Evolutionary conservation across 1,284 basidiomycete species (phyloP), one percentile per base, ranked within the genome.

Genomic region (Trametes hirsuta): DNA sequence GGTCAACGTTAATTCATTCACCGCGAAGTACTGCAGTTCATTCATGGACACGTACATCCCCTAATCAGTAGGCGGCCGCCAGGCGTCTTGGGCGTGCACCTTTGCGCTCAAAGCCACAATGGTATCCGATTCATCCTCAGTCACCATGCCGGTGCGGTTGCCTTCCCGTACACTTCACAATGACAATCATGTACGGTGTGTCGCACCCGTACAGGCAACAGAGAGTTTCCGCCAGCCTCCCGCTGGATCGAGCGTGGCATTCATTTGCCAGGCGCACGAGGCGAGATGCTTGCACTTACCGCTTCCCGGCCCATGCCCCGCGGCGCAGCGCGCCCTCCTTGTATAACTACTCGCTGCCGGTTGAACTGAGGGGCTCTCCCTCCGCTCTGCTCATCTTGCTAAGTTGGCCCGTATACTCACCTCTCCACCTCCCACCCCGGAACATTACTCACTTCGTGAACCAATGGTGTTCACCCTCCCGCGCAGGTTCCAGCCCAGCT

Each of bases 401-500:
- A 3, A 24, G 35, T 44, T 34, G 37, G 37, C 25, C 37, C 25
- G n/a, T 48, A 15, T 30, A 5, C 30, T 24, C 49, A 25, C 6
- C 6, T 15, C 11, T 35, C 22, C 49, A 25, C 6, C 6, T 15
- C 11, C 22, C 15, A 6, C n/a, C 24, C 15, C 9, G 34, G 14
- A 15, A 5, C 15, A 9, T 30, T 5, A 21, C 24, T n/a, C 10
- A 51, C n/a, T 22, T 25, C n/a, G 30, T 30, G 18, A 14, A 53
- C 6, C 44, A 3, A 59, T 8, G 53, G 68, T 69, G 66, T 60
- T 69, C 46, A 64, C 64, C 4, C 55, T 71, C 21, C 60, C 63
- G 12, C 65, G 68, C 47, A 60, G 69, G 11, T 67, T 71, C 47
- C 66, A 66, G 48, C 55, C 65, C 11, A 59, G 64, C 44, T 47